Percentiles rank a stretch among this genome's conserved stretches.
Evolutionary conservation across 116 monocot species (phyloP).

Genomic region (Phalaenopsis hybrid): DNA sequence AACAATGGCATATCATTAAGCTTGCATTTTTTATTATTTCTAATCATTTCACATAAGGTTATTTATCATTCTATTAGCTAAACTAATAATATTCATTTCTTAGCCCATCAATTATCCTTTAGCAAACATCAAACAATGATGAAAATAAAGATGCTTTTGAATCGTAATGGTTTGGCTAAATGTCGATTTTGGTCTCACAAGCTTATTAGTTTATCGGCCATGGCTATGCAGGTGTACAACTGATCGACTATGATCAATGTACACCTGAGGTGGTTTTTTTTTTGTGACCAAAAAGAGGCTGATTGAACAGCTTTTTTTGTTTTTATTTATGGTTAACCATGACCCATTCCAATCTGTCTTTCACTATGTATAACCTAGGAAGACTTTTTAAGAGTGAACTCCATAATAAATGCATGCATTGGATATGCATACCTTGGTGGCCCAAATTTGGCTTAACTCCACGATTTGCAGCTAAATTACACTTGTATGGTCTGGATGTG

Average conservation of each 20-base stretch:
- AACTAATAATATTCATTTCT: not conserved
- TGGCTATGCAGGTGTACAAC: not conserved
- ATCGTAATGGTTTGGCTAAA: not conserved
- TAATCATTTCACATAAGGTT: not conserved
- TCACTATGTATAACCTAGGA: not conserved
- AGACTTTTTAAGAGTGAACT: not conserved
- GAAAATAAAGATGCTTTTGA: constrained; percentile 1
- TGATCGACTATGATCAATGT: not conserved
- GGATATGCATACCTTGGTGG: not conserved
- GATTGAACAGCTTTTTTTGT: too few species aligned
- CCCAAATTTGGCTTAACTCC: not conserved
- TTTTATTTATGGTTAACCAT: not conserved
- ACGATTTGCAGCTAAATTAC: not conserved
- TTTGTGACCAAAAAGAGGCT: too few species aligned
- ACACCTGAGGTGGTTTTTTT: not conserved
- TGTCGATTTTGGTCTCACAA: not conserved
- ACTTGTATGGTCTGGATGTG: not conserved
- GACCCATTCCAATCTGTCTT: not conserved
- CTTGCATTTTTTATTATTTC: not conserved
- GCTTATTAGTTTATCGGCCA: not conserved
- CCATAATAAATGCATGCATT: not conserved
- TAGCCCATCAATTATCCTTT: not conserved
- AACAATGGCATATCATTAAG: not conserved
- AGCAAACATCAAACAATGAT: not conserved
- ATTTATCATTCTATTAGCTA: not conserved